Conservation (phyloP, 2,329 filamentous ascomycete species). For the Cryphonectria carpinicola region DNA sequence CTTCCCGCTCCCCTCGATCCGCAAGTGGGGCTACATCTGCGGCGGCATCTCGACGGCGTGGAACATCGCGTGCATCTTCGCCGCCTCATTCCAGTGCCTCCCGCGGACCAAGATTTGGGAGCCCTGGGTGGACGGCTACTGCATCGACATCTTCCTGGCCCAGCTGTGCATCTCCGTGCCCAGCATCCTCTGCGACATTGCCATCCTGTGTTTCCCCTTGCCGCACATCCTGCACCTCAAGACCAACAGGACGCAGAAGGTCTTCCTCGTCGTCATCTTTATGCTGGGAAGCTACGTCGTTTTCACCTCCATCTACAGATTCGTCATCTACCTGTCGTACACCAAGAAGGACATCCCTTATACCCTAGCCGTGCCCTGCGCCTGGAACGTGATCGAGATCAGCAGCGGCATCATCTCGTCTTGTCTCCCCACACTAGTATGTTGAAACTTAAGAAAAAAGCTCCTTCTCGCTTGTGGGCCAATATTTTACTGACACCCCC, state of each 20-base stretch:
- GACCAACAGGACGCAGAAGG: constrained; percentile 22
- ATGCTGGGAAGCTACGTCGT: constrained; percentile 23
- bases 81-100: constrained; percentile 20
- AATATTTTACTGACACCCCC: too few species aligned
- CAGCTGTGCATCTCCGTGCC: constrained; percentile 21
- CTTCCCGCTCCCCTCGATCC: constrained; percentile 17
- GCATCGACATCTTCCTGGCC: constrained; percentile 20
- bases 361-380: constrained; percentile 31
- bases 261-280: constrained; percentile 21
- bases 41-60: constrained; percentile 20
- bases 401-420: constrained; percentile 23
- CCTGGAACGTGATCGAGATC: constrained; percentile 23
- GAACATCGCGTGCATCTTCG: constrained; percentile 22
- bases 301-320: constrained; percentile 23
- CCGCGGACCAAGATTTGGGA: constrained; percentile 25
- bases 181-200: constrained; percentile 20
- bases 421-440: constrained; percentile 19
- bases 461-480: too few species aligned
- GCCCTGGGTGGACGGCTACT: constrained; percentile 20
- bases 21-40: constrained; percentile 20
- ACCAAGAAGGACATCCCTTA: constrained; percentile 10
- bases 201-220: constrained; percentile 19
- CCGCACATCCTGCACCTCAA: constrained; percentile 21
- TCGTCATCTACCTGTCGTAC: constrained; percentile 17
- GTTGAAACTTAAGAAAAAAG: background rate